Evolutionary conservation across 1,284 basidiomycete genomes (phyloP), one percentile per base, ranked within the genome.

Genomic region (Heterobasidion irregulare): DNA sequence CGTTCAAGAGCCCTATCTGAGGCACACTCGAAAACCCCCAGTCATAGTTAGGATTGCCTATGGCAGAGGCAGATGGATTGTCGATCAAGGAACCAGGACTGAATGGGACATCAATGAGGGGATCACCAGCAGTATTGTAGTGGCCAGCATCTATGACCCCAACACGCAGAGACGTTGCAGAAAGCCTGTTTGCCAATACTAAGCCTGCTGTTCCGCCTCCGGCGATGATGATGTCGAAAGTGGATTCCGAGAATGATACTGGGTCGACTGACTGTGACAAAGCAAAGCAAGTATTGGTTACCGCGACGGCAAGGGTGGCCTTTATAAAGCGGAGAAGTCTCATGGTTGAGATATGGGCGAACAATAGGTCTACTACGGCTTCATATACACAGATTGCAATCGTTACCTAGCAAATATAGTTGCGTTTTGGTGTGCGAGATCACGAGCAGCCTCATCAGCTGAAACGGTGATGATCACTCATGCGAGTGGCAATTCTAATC

Each of bases 211-310:
- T 59, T 44, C 58, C 58, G 45, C 58, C 58, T 5, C 58, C 58
- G 2, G 58, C 43, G n/a, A 59, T 18, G 38, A 59, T 47, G 32
- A 59, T 47, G 8, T 59, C 58, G 41, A 59, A 59, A 7, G 54
- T 45, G 13, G 33, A 43, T 13, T 32, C 19, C 8, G 58, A 57
- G 47, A 59, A 59, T 10, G 34, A 33, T 19, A 38, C 50, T 7
- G 50, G 50, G 16, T 5, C 43, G 50, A 52, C 65, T 53, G 26
- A 61, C 43, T 2, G 66, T 58, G 13, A 61, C 63, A 26, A 26
- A 26, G 26, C 26, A 26, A 26, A 26, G 26, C 26, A 26, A 26
- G 26, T 26, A 5, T 26, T 26, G 26, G 4, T 26, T 4, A 26
- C 6, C 26, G 26, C 26, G 26, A 26, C 26, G 26, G 26, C 26